A percentile compares a stretch with the other conserved stretches of the same genome.
Conservation (phyloP, 495 filamentous ascomycete genomes). For the Trypethelium eluteriae region DNA sequence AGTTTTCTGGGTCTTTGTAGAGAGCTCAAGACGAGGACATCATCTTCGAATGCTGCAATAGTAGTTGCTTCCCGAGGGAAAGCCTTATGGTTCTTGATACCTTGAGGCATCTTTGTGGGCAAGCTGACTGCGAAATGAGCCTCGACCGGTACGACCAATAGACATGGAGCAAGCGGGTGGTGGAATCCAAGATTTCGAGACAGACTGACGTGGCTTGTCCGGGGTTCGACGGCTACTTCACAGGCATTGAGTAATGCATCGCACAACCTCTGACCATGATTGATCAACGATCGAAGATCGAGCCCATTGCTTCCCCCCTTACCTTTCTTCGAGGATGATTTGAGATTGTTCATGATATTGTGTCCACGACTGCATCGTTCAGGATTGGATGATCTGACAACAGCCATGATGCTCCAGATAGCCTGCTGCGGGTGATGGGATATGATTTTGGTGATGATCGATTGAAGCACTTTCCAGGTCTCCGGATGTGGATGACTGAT, state of each 20-base stretch:
- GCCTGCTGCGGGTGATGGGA: slow-evolving; percentile 76
- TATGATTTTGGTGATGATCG: slow-evolving; percentile 76
- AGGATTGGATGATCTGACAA: slow-evolving; percentile 51
- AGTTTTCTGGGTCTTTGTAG: slow-evolving; percentile 89
- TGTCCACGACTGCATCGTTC: slow-evolving; percentile 49
- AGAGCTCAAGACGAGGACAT: slow-evolving; percentile 82
- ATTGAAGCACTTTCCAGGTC: slow-evolving; percentile 65
- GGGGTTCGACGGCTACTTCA: slow-evolving; percentile 62
- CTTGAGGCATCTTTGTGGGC: slow-evolving; percentile 62
- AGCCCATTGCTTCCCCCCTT: slow-evolving; percentile 35
- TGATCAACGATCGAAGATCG: slow-evolving; percentile 64
- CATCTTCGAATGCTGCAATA: slow-evolving; percentile 64
- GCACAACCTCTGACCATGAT: slow-evolving; percentile 70
- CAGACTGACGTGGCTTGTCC: slow-evolving; percentile 62
- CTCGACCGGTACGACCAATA: slow-evolving; percentile 81
- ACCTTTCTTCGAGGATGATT: slow-evolving; percentile 28
- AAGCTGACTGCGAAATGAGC: slow-evolving; percentile 72
- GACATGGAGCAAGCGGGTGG: slow-evolving; percentile 70
- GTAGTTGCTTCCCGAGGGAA: slow-evolving; percentile 63
- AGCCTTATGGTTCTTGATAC: slow-evolving; percentile 65
- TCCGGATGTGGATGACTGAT: slow-evolving; percentile 76
- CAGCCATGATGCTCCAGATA: slow-evolving; percentile 84
- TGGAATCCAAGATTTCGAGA: slow-evolving; percentile 73
- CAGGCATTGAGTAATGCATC: slow-evolving; percentile 77
- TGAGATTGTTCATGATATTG: slow-evolving; percentile 44